Base-by-base conservation (phyloP, 2,329 filamentous ascomycete genomes). In the Graphium sp. region DNA sequence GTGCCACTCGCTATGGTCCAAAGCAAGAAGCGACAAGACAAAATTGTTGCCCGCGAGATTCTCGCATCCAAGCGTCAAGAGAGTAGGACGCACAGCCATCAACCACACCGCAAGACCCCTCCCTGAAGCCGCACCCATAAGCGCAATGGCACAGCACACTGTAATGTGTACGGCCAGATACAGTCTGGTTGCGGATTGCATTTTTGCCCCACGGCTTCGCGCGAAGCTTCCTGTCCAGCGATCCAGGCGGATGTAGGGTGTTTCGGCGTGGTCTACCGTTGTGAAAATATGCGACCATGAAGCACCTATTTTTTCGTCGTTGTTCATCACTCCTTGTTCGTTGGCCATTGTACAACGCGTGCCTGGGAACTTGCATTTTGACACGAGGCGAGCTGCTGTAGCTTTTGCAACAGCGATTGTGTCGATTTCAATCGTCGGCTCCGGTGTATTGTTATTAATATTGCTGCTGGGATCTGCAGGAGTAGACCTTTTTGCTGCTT, bases 201-300 rank as follows among this genome's bases (percentile, higher is more conserved):
- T 26, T 26, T 26, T 17, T 11, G 24, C 16, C 10, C 24, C 24
- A 4, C 24, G 24, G 4, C 24, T 26, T 14, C 16, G 24, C n/a
- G 24, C 24, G 18, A 26, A 26, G 6, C 10, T 8, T 7, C 24
- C 24, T 4, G 24, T 26, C 24, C 24, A 26, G 12, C 14, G 24
- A 11, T 17, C 14, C 24, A 26, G 13, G 12, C 24, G 24, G 13
- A 26, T 14, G 14, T 16, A 26, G 14, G 24, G 24, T 5, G 24
- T 16, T 5, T 26, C 24, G 24, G 24, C 11, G 24, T 26, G 6
- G 16, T 17, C 24, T 10, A 26, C 24, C 10, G 18, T 14, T 7
- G 24, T 26, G 24, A 26, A 26, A 4, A 26, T 26, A 16, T 17
- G n/a, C n/a, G 24, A 26, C 24, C 24, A 26, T 6, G 24, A 26